Evolutionary conservation across 2,329 filamentous ascomycete genomes (phyloP).

Genomic region (Trichoderma arundinaceum): DNA sequence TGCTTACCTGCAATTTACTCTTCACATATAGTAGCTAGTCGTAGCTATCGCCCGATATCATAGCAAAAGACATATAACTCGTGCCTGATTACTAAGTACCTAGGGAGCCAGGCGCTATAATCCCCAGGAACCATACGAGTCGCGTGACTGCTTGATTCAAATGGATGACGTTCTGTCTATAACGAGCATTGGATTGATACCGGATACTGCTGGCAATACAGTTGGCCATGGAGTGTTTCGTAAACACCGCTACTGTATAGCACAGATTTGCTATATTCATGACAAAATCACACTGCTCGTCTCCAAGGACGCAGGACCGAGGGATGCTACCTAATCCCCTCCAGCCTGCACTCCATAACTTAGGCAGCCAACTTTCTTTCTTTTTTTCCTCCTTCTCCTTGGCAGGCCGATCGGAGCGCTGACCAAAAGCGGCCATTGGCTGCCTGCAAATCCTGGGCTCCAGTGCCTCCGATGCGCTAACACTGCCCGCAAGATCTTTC

Average conservation of each 20-base stretch:
- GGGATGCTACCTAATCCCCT: no score
- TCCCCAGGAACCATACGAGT: not conserved
- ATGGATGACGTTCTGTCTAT: not conserved
- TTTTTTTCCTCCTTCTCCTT: not conserved
- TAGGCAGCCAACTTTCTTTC: not conserved
- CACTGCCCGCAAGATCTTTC: constrained; percentile 9
- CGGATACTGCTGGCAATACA: no score
- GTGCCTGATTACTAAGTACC: not conserved
- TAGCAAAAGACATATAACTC: not conserved
- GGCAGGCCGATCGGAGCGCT: not conserved
- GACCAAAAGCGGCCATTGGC: constrained; percentile 12
- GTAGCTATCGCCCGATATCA: not conserved
- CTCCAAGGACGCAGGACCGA: no score
- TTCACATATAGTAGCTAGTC: not conserved
- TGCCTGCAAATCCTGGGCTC: constrained; percentile 2
- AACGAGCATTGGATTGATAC: no score
- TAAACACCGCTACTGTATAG: no score
- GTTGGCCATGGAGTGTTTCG: no score
- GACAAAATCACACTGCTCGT: not conserved
- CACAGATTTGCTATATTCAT: not conserved
- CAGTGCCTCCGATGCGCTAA: constrained; percentile 9
- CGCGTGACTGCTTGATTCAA: not conserved
- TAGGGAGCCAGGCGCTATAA: no score
- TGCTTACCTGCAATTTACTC: not conserved
- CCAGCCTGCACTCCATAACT: not conserved